Percentiles rank a stretch among this genome's conserved stretches.
Evolutionary conservation across 305 asterid species (phyloP).

Genomic region (Fraxinus nigra): DNA sequence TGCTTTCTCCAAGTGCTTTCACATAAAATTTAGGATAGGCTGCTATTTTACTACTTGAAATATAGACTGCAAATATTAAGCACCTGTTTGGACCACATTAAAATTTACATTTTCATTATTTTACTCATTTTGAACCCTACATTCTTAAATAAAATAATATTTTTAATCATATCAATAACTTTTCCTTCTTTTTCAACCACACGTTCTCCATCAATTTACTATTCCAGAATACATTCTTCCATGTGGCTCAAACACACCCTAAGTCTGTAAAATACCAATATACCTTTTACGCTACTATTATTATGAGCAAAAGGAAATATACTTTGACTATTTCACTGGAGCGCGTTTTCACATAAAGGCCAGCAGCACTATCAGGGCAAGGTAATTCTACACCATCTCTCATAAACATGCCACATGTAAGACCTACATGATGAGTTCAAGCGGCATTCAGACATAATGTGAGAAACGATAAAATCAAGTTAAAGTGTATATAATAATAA

Average conservation of each 20-base stretch:
- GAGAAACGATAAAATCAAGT: slow-evolving; percentile 4
- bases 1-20: not conserved
- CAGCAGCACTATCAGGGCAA: slow-evolving; percentile 79
- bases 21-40: not conserved
- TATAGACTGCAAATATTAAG: not conserved
- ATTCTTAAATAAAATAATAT: too few relatives aligned
- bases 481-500: not conserved
- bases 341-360: slow-evolving; percentile 83
- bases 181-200: too few relatives aligned
- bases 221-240: too few relatives aligned
- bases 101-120: too few relatives aligned
- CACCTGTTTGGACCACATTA: too few relatives aligned
- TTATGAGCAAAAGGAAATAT: slow-evolving; percentile 42
- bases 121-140: too few relatives aligned
- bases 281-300: slow-evolving; percentile 15
- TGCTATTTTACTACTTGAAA: not conserved
- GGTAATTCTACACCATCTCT: slow-evolving; percentile 59
- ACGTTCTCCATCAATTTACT: too few relatives aligned
- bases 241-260: too few relatives aligned
- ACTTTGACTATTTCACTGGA: slow-evolving; percentile 85
- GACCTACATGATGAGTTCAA: slow-evolving; percentile 57
- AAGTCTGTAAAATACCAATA: slow-evolving; percentile 10
- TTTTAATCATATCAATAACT: too few relatives aligned
- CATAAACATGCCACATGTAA: slow-evolving; percentile 71
- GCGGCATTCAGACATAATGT: slow-evolving; percentile 27